Evolutionary conservation across 1,284 basidiomycete species (phyloP), one percentile per base, ranked within the genome.

Genomic region (Sphagnurus paluster): DNA sequence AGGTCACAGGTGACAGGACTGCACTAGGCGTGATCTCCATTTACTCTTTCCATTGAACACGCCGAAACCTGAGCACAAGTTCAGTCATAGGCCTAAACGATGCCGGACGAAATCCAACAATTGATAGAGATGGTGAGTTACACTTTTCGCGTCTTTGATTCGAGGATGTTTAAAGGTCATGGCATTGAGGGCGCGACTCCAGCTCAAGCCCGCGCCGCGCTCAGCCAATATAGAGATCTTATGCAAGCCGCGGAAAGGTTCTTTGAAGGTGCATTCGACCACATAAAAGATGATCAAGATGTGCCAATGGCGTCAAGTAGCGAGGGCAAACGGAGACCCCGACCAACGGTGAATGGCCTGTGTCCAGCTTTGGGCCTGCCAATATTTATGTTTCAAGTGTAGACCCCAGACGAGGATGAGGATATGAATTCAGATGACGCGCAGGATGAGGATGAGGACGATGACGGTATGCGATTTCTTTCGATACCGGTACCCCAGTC

Each of bases 171-270:
- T 33, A 32, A 39, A 8, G 39, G 4, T 34, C 17, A 46, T 42
- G 39, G 28, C 32, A 24, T 49, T 19, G 48, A 92, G 90, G 91
- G 92, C 54, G 90, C 90, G 29, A 89, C 83, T 1, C 62, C 68
- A 9, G 79, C 80, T 16, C 85, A 91, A 67, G 92, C 92, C 30
- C 76, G 77, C 54, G 89, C 86, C 35, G 91, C 91, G 10, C 67
- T 94, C 58, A 76, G 74, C 48, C 80, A 83, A 57, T 79, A 87
- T 58, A 89, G 82, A 58, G 91, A 94, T 72, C 87, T 91, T 24
- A 90, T 90, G 87, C 76, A 87, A 58, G 92, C 93, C n/a, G 91
- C 92, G 2, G 91, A 90, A 62, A 80, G 74, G 43, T 85, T 92
- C 50, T 87, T 89, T 57, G 84, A 86, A 49, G 92, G 91, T 14